phyloP scores from a whole-genome alignment of 31 red algal genomes.

The Odonthalia washingtoniensis region DNA sequence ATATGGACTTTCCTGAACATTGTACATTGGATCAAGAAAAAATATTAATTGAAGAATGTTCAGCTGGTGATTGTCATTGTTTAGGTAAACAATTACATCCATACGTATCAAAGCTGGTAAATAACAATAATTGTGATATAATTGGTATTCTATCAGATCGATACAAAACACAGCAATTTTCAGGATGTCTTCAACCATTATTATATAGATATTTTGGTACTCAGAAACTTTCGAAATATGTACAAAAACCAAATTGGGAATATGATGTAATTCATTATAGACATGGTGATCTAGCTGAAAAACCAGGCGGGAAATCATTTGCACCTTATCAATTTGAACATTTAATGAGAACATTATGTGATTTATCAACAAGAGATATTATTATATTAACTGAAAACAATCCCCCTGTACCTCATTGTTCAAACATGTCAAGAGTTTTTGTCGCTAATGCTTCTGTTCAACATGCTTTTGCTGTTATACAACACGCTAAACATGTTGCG shows the following conservation, averaged over 20 bases:
- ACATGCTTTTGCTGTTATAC: slow-evolving; percentile 34
- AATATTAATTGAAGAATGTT: slow-evolving; percentile 3
- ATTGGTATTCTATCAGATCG: slow-evolving; percentile 21
- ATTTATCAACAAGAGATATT: slow-evolving; percentile 22
- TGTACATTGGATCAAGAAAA: slow-evolving; percentile 29
- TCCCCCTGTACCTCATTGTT: slow-evolving; percentile 23
- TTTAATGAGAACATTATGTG: slow-evolving; percentile 28
- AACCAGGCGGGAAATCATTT: not conserved
- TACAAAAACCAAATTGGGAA: slow-evolving; percentile 19
- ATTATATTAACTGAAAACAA: slow-evolving; percentile 33
- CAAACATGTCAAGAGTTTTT: slow-evolving; percentile 1
- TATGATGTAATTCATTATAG: slow-evolving; percentile 51
- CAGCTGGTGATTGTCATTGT: slow-evolving; percentile 36
- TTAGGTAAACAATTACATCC: not conserved
- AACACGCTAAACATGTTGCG: slow-evolving; percentile 37
- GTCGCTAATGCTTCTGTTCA: slow-evolving; percentile 38
- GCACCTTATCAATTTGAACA: slow-evolving; percentile 3
- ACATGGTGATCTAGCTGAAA: slow-evolving; percentile 31
- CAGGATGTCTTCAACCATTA: slow-evolving; percentile 29
- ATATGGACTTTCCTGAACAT: not conserved
- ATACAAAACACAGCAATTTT: slow-evolving; percentile 46
- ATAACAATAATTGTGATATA: not conserved
- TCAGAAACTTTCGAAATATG: not conserved
- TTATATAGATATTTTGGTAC: slow-evolving; percentile 43
- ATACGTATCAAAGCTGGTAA: not conserved